phyloP scores from a whole-genome alignment of 2,329 filamentous ascomycete genomes.

The Cladosporium sp. region DNA sequence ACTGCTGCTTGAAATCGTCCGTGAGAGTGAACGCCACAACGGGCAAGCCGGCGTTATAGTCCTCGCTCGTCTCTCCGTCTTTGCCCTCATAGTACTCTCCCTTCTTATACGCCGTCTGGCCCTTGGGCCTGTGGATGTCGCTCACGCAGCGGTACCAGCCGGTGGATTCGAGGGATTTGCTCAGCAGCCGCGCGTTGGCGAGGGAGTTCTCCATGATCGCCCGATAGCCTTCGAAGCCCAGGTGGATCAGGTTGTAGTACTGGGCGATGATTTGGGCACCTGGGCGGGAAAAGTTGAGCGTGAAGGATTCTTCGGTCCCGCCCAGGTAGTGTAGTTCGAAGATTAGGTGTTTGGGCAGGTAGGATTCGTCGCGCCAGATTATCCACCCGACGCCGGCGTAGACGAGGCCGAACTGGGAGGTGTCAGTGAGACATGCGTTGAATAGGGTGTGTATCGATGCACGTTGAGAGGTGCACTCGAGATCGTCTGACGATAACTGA shows the following conservation, averaged over 20 bases:
- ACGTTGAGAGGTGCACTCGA: too few relatives aligned
- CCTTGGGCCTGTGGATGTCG: slow-evolving; percentile 58
- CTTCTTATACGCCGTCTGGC: slow-evolving; percentile 39
- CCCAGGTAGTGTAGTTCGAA: slow-evolving; percentile 70
- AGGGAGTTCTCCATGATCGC: slow-evolving; percentile 64
- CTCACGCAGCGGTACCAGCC: slow-evolving; percentile 63
- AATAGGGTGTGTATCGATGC: too few relatives aligned
- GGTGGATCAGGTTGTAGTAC: slow-evolving; percentile 69
- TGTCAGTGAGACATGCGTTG: too few relatives aligned
- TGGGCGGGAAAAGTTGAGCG: slow-evolving; percentile 68
- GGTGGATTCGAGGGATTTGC: slow-evolving; percentile 60
- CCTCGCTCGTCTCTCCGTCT: slow-evolving; percentile 51
- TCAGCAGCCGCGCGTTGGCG: slow-evolving; percentile 60
- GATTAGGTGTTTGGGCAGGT: slow-evolving; percentile 63
- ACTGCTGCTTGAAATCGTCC: slow-evolving; percentile 58
- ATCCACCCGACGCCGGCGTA: slow-evolving; percentile 64
- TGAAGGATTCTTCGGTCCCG: slow-evolving; percentile 67
- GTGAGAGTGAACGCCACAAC: slow-evolving; percentile 65
- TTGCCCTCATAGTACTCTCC: slow-evolving; percentile 40
- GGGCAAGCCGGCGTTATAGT: slow-evolving; percentile 62
- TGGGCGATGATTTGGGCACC: slow-evolving; percentile 67
- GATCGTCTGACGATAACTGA: too few relatives aligned
- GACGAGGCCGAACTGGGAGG: slow-evolving; percentile 30
- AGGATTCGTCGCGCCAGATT: slow-evolving; percentile 62
- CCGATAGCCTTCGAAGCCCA: slow-evolving; percentile 63